Conservation (phyloP, 2,329 filamentous ascomycete genomes). For the Periconia sp. region DNA sequence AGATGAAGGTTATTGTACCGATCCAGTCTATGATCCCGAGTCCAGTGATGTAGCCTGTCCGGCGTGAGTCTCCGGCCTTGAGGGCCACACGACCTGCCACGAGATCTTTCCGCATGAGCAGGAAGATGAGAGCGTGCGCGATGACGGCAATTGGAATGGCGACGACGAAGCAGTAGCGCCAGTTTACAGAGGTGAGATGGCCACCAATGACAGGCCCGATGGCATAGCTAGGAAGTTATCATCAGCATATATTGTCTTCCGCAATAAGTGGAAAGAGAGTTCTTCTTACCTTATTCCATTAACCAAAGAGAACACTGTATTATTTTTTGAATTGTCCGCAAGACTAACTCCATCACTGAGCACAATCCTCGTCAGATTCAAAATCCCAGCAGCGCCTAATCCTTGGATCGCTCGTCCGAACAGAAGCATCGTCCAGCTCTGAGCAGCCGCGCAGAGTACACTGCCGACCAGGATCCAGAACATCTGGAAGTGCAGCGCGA, state of each 20-base stretch:
- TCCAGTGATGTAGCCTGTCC: conserved; percentile 35
- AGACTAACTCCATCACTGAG: conserved; percentile 64
- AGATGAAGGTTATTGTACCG: conserved; percentile 37
- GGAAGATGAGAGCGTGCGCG: conserved; percentile 56
- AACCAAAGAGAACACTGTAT: conserved; percentile 63
- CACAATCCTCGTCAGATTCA: conserved; percentile 63
- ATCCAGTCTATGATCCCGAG: conserved; percentile 50
- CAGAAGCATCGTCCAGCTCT: conserved; percentile 61
- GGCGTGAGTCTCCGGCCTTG: conserved; percentile 26
- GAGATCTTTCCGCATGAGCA: conserved; percentile 61
- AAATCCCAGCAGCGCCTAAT: conserved; percentile 62
- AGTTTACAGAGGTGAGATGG: conserved; percentile 57
- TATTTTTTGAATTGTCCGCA: conserved; percentile 75
- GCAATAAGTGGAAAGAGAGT: no score
- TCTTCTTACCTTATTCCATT: conserved; percentile 54
- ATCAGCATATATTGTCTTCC: not conserved
- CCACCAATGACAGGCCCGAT: conserved; percentile 65
- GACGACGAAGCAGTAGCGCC: conserved; percentile 69
- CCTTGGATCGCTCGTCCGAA: conserved; percentile 67
- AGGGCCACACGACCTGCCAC: conserved; percentile 53
- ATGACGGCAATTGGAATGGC: conserved; percentile 40
- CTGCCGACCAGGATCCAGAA: conserved; percentile 58
- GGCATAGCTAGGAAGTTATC: conserved; percentile 48
- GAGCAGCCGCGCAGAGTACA: conserved; percentile 62
- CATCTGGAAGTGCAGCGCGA: conserved; percentile 59